Conservation (phyloP, 78 protist genomes). For the Tieghemostelium lacteum region DNA sequence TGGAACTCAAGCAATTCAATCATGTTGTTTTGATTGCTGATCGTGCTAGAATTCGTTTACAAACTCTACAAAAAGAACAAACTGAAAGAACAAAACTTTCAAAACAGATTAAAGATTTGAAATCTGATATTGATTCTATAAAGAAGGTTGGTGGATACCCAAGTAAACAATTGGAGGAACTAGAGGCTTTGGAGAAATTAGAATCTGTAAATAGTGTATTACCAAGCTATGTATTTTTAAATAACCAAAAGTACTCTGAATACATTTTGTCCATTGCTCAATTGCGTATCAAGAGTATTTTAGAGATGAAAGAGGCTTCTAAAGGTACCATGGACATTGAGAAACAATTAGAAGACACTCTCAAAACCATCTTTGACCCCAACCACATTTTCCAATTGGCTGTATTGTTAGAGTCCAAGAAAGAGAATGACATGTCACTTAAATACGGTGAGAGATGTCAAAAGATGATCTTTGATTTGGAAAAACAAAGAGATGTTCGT, state of each 20-base stretch:
- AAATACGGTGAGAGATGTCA: conserved; percentile 76
- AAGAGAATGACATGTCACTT: conserved; percentile 34
- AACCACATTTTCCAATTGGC: conserved; percentile 58
- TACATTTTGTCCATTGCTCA: conserved; percentile 12
- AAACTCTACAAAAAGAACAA: conserved; percentile 8
- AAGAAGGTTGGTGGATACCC: conserved; percentile 15
- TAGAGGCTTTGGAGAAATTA: neutral
- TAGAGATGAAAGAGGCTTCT: conserved; percentile 49
- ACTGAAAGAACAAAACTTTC: conserved; percentile 4
- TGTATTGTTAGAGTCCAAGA: neutral
- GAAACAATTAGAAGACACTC: conserved; percentile 28
- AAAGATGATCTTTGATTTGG: conserved; percentile 35
- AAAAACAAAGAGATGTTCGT: conserved; percentile 28
- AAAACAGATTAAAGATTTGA: neutral
- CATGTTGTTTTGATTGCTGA: conserved; percentile 60
- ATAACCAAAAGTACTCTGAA: neutral
- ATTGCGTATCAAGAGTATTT: conserved; percentile 13
- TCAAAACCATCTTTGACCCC: conserved; percentile 40
- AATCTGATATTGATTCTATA: conserved; percentile 32
- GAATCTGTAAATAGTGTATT: neutral
- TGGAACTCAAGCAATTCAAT: conserved; percentile 28
- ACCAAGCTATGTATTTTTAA: neutral
- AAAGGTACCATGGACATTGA: conserved; percentile 8
- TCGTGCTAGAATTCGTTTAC: conserved; percentile 36
- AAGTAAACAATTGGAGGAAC: neutral